Base-by-base conservation (phyloP, 495 filamentous ascomycete species). In the Penicillium desertorum region DNA sequence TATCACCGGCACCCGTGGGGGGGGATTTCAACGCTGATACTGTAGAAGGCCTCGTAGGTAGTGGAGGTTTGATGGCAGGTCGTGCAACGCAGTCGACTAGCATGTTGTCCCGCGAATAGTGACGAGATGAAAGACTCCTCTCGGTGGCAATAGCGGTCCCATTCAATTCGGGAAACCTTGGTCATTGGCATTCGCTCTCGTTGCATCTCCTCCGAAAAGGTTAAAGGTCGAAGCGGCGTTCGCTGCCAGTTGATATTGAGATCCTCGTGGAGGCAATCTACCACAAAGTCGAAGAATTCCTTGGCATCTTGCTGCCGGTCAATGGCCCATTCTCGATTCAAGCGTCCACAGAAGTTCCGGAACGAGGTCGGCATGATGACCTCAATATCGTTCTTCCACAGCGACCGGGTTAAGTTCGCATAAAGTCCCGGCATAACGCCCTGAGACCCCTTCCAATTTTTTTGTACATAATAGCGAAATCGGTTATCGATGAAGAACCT, bases 391-490 rank as follows among this genome's bases (percentile, higher is more conserved):
- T 82, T 86, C 51, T 83, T 83, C 83, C 85, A 90, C 11, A 94
- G 67, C 34, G 89, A 84, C 59, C 85, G 83, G 11, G 96, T 81
- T 16, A 96, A 69, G 56, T 85, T 92, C 23, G 86, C 83, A 65
- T 90, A 86, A 44, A 88, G 81, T 60, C 89, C 85, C 4, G 84
- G 82, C 73, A 97, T 82, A 23, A 96, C 76, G 45, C 94, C 92
- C 29, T 90, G 85, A 1, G 87, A 87, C 5, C 85, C 81, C 58
- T 88, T 87, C 75, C 81, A 86, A 60, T 90, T 79, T 61, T 85
- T 86, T 48, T 82, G 79, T 14, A 81, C 74, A 58, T 77, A 79
- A 50, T 74, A 79, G 55, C 71, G 79, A 79, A 79, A 91, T 32
- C 76, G 72, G 56, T 79, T 66, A 42, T 79, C 80, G 22, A 76